Conservation (phyloP, 1,284 basidiomycete species). For the Schizopora paradoxa region DNA sequence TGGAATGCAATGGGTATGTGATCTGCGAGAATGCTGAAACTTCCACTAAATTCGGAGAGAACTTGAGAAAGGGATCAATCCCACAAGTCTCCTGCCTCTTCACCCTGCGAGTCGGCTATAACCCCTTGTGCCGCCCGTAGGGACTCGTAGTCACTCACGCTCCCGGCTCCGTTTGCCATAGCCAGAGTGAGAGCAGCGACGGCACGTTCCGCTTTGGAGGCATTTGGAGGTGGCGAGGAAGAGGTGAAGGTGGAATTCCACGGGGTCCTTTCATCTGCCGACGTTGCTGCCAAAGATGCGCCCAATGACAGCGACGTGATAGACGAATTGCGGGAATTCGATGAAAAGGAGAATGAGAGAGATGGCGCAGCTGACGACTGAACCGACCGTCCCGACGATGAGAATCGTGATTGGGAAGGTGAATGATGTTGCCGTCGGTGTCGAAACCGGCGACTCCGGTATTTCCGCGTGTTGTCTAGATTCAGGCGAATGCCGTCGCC, state of each 20-base stretch:
- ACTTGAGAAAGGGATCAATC: constrained; percentile 29
- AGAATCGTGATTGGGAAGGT: constrained; percentile 22
- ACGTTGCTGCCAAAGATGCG: background rate
- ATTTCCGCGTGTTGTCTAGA: no score
- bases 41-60: background rate
- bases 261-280: constrained; percentile 4
- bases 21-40: background rate
- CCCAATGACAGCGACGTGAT: constrained; percentile 22
- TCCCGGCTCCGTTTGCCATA: constrained; percentile 64
- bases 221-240: no score
- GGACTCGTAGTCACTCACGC: constrained; percentile 56
- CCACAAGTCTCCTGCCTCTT: constrained; percentile 61
- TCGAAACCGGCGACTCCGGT: no score
- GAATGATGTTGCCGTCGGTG: constrained; percentile 22
- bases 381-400: constrained; percentile 16
- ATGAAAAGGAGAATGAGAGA: constrained; percentile 27
- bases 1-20: no score
- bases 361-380: constrained; percentile 22
- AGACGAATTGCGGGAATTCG: constrained; percentile 34
- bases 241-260: constrained; percentile 14
- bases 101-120: constrained; percentile 36
- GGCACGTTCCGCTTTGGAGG: constrained; percentile 51
- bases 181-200: constrained; percentile 57
- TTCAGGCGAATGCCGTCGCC: background rate
- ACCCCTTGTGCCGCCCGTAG: constrained; percentile 40